A percentile compares a stretch with the other conserved stretches of the same genome.
Conservation (phyloP, 768 basidiomycete genomes). For the Rhodotorula kratochvilovae region DNA sequence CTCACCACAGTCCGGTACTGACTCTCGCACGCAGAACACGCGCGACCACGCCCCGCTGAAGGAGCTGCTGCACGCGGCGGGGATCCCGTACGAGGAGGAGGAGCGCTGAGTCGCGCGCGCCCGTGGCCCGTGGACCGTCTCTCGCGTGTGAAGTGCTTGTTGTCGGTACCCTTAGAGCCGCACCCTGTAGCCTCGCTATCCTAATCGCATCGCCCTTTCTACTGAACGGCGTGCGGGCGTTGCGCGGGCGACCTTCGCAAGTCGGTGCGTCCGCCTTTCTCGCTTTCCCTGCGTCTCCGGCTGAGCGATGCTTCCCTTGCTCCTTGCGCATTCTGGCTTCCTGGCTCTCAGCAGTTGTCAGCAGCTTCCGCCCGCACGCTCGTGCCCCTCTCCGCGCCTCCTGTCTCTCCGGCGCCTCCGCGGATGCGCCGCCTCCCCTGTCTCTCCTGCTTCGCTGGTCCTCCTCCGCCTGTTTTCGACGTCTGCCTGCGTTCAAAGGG, state of each 20-base stretch:
- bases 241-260: too few relatives aligned
- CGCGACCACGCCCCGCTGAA: slow-evolving; percentile 30
- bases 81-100: slow-evolving; percentile 1
- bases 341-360: too few relatives aligned
- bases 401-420: too few relatives aligned
- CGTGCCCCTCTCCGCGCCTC: too few relatives aligned
- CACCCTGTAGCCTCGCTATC: too few relatives aligned
- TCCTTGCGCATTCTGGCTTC: background rate
- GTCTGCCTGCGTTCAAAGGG: too few relatives aligned
- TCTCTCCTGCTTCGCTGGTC: background rate
- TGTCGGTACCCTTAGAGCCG: too few relatives aligned
- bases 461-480: too few relatives aligned
- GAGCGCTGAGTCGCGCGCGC: background rate
- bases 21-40: slow-evolving; percentile 18
- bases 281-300: background rate
- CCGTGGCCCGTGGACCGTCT: background rate
- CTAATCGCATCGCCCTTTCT: too few relatives aligned
- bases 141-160: background rate
- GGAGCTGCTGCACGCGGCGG: slow-evolving; percentile 9
- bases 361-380: background rate
- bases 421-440: too few relatives aligned
- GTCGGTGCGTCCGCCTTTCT: background rate
- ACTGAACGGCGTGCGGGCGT: too few relatives aligned
- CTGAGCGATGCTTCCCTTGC: background rate
- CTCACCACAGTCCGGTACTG: too few relatives aligned